phyloP scores from a whole-genome alignment of 2,329 filamentous ascomycete genomes.

The Curvularia sp. region DNA sequence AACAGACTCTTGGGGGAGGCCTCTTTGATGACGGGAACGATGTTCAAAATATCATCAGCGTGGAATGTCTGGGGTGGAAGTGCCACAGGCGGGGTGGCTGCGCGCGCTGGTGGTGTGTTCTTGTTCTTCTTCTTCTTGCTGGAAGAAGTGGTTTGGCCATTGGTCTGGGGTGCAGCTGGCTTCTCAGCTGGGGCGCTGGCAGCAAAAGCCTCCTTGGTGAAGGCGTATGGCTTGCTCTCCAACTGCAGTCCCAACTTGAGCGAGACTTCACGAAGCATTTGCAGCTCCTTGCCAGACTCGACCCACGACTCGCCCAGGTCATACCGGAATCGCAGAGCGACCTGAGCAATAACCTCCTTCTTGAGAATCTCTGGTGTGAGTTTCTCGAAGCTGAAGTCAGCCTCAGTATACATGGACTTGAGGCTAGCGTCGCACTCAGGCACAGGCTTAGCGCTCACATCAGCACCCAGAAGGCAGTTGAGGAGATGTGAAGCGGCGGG shows the following conservation, averaged over 20 bases:
- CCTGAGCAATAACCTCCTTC: conserved; percentile 73
- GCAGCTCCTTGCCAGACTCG: conserved; percentile 72
- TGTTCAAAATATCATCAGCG: conserved; percentile 85
- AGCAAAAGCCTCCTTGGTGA: conserved; percentile 55
- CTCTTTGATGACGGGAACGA: conserved; percentile 95
- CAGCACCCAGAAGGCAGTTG: conserved; percentile 86
- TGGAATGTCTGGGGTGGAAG: conserved; percentile 70
- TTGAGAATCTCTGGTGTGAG: conserved; percentile 76
- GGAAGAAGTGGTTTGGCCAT: conserved; percentile 46
- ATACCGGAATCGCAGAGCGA: conserved; percentile 77
- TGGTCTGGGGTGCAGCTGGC: conserved; percentile 41
- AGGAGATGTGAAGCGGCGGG: conserved; percentile 84
- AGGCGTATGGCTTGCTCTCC: conserved; percentile 77
- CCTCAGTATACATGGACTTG: conserved; percentile 78
- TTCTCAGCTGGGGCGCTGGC: conserved; percentile 28
- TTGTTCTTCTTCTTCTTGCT: conserved; percentile 63
- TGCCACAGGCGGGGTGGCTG: conserved; percentile 53
- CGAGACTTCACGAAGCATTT: conserved; percentile 86
- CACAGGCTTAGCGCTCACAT: conserved; percentile 76
- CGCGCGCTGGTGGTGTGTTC: conserved; percentile 57
- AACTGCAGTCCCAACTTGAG: conserved; percentile 91
- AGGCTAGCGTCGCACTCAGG: conserved; percentile 79
- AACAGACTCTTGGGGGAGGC: conserved; percentile 88
- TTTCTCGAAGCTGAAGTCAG: conserved; percentile 80
- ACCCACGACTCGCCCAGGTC: conserved; percentile 73